Evolutionary conservation across 2,329 filamentous ascomycete genomes (phyloP).

Genomic region (Rosellinia necatrix): DNA sequence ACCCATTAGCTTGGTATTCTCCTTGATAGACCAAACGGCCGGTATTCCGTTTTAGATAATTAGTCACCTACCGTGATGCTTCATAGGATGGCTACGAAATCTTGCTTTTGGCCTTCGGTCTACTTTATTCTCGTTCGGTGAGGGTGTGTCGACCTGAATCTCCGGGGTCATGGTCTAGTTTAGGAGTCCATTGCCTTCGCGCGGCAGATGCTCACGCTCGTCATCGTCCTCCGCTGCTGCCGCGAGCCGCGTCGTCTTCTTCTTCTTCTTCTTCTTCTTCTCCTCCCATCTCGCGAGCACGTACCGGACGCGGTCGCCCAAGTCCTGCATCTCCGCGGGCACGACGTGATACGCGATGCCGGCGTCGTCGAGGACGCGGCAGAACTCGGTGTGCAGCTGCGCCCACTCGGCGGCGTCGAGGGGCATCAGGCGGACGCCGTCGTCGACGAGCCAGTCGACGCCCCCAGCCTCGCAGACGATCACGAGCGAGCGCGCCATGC

Average conservation of each 20-base stretch:
- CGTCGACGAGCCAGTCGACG: constrained; percentile 13
- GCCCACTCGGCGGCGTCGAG: constrained; percentile 9
- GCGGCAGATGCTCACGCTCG: neutral
- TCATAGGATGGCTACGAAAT: too few species aligned
- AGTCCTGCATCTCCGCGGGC: neutral
- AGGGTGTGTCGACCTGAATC: too few species aligned
- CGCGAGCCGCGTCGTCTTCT: too few species aligned
- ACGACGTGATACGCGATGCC: constrained; percentile 7
- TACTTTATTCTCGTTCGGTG: too few species aligned
- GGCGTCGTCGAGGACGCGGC: neutral
- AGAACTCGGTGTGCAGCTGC: constrained; percentile 8
- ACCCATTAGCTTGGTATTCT: too few species aligned
- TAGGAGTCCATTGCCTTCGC: too few species aligned
- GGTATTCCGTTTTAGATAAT: too few species aligned
- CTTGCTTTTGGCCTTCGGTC: too few species aligned
- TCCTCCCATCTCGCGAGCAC: constrained; percentile 11
- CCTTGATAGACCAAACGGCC: too few species aligned
- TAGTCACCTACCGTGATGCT: too few species aligned
- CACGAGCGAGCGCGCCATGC: constrained; percentile 14
- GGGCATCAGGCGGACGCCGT: constrained; percentile 16
- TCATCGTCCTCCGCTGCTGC: too few species aligned
- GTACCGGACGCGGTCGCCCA: constrained; percentile 13
- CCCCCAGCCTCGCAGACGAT: constrained; percentile 18
- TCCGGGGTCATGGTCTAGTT: too few species aligned
- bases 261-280: neutral